phyloP scores from a whole-genome alignment of 768 basidiomycete species.

The Heimioporus sp. region DNA sequence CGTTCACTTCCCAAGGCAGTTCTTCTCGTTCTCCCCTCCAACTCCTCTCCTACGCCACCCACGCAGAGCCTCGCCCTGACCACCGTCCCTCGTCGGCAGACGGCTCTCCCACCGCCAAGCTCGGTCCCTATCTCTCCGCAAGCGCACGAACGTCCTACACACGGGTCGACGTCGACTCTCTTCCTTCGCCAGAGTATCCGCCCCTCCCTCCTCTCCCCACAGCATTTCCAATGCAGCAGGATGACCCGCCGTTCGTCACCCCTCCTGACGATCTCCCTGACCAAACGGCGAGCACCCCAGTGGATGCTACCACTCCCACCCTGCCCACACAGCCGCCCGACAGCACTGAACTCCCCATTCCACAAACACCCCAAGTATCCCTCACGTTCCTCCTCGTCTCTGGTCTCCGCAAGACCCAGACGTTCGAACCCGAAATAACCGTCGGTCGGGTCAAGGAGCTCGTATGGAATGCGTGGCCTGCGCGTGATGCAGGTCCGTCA shows the following conservation, averaged over 20 bases:
- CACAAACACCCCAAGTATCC: slow-evolving; percentile 61
- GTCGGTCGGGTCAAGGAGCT: slow-evolving; percentile 81
- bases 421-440: slow-evolving; percentile 72
- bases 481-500: slow-evolving; percentile 42
- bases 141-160: slow-evolving; percentile 56
- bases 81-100: slow-evolving; percentile 23
- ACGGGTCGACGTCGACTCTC: slow-evolving; percentile 41
- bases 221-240: slow-evolving; percentile 3
- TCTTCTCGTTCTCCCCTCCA: slow-evolving; percentile 7
- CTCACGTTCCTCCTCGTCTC: slow-evolving; percentile 74
- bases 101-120: background rate
- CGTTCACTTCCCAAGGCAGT: slow-evolving; percentile 28
- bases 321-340: slow-evolving; percentile 4
- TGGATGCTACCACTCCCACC: background rate
- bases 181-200: slow-evolving; percentile 20
- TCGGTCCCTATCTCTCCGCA: slow-evolving; percentile 33
- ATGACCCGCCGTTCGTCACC: background rate
- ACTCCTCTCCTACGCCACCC: slow-evolving; percentile 7
- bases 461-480: slow-evolving; percentile 80
- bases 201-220: slow-evolving; percentile 22
- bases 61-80: background rate
- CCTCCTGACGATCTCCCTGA: background rate
- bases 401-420: slow-evolving; percentile 64
- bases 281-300: slow-evolving; percentile 4
- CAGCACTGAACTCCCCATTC: slow-evolving; percentile 30